Conservation (phyloP, 345 rosid genomes). For the Dovyalis caffra region DNA sequence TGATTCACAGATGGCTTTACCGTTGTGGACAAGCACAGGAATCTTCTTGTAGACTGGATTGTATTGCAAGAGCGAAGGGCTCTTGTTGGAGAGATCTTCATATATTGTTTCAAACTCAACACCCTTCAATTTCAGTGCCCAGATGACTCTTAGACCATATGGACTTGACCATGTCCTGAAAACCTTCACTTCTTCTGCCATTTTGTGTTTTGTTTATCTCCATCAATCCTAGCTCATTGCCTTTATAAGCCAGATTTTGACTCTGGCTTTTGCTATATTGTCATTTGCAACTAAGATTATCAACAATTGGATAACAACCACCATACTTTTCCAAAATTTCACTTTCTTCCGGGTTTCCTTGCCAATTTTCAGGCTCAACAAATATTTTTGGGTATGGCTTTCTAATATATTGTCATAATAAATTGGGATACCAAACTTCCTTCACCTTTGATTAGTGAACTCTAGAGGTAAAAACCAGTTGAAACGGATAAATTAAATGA, state of each 20-base stretch:
- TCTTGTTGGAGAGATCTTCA: constrained; percentile 2
- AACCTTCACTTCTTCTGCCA: neutral
- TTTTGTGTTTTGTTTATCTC: neutral
- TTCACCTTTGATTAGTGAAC: no score
- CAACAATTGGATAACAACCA: neutral
- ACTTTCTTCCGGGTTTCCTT: neutral
- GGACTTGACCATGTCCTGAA: neutral
- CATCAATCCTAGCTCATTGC: neutral
- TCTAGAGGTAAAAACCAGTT: no score
- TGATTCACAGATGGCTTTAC: constrained; percentile 1
- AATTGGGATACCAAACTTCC: no score
- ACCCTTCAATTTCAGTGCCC: constrained; percentile 7
- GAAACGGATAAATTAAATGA: no score
- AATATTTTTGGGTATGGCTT: neutral
- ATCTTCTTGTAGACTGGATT: neutral
- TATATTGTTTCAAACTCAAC: neutral
- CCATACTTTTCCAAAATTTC: neutral
- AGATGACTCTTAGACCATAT: neutral
- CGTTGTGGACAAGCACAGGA: constrained; percentile 4
- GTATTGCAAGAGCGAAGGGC: neutral
- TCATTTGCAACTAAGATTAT: no score
- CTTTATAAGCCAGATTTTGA: neutral
- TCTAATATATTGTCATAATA: no score
- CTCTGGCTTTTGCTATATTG: neutral
- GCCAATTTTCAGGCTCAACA: no score